Evolutionary conservation across 805 yeast genomes (phyloP), one percentile per base, ranked within the genome.

Genomic region (Ogataea neopini): DNA sequence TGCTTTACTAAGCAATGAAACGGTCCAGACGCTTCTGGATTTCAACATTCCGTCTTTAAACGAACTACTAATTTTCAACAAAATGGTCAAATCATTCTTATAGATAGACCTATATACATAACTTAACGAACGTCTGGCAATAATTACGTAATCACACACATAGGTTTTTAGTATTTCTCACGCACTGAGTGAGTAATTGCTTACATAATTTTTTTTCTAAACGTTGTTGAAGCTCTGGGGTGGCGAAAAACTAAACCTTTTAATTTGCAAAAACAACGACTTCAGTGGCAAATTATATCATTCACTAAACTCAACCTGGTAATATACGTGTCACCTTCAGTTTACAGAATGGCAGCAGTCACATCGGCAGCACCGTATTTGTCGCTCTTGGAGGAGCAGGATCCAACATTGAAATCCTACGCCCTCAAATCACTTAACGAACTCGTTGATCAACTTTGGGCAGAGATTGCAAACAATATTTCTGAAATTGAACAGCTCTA

Each of bases 381-480:
- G 68, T 96, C 98, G 33, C 79, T 94, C 53, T 76, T 94, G 63
- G 81, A 82, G 52, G 99, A 94, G 71, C 75, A 82, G 7, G 97
- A 94, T 65, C 70, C 78, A 42, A 69, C 77, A 44, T 79, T 94
- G 56, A 91, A 89, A 67, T 75, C 84, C 29, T 88, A 88, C 64
- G 99, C 98, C 15, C 77, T 94, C 62, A 73, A 84, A 47, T 83
- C 96, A 15, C 79, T 94, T 56, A 87, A 90, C 64, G 77, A 72
- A 22, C 79, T 86, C 43, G 97, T 89, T 43, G 96, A 90, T 70
- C 91, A 88, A 67, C 76, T 89, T 49, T 94, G 99, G 99, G 89
- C 99, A 2, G 98, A 94, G 72, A 87, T 94, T 48, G 96, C 99
- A 48, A 94, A 94, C 70, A 83, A 79, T 61, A 80, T 94, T 51